Evolutionary conservation across 2,329 filamentous ascomycete genomes (phyloP).

Genomic region (Aspergillus sp.): DNA sequence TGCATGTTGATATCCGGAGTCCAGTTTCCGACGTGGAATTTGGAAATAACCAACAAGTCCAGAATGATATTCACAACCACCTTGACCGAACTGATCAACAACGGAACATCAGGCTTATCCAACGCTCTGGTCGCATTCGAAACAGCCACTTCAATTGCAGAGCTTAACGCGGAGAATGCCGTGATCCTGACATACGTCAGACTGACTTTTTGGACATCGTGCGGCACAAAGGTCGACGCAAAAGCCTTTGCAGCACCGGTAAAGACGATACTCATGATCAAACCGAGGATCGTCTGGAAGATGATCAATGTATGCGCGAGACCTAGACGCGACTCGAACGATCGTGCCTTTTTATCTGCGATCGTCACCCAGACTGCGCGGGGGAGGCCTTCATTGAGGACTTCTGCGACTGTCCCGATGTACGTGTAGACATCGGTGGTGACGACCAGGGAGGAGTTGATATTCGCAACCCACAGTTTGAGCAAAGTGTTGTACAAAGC

Average conservation of each 20-base stretch:
- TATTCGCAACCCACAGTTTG: conserved; percentile 64
- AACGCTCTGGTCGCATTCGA: conserved; percentile 59
- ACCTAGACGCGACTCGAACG: conserved; percentile 47
- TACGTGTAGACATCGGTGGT: conserved; percentile 67
- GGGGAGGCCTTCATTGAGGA: conserved; percentile 68
- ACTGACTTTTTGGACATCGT: conserved; percentile 51
- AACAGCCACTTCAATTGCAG: conserved; percentile 60
- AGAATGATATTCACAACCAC: conserved; percentile 64
- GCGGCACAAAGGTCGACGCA: conserved; percentile 59
- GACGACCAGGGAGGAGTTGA: conserved; percentile 58
- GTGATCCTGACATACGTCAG: conserved; percentile 62
- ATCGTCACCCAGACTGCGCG: conserved; percentile 65
- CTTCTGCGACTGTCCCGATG: conserved; percentile 62
- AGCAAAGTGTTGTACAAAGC: conserved; percentile 63
- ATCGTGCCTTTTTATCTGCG: conserved; percentile 56
- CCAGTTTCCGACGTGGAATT: conserved; percentile 54
- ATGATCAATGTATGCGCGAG: conserved; percentile 57
- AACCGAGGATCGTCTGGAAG: conserved; percentile 52
- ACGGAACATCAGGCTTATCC: conserved; percentile 64
- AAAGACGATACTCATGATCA: conserved; percentile 58
- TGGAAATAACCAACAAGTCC: conserved; percentile 63
- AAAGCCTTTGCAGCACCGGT: conserved; percentile 51
- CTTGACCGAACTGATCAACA: conserved; percentile 60
- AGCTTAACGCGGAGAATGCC: conserved; percentile 59
- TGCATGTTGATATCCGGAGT: conserved; percentile 60